These are phyloP conservation scores for Petasospora fabianii DNA, from an alignment of 1,139 yeast genomes.

Conservation along the genomic window DNA sequence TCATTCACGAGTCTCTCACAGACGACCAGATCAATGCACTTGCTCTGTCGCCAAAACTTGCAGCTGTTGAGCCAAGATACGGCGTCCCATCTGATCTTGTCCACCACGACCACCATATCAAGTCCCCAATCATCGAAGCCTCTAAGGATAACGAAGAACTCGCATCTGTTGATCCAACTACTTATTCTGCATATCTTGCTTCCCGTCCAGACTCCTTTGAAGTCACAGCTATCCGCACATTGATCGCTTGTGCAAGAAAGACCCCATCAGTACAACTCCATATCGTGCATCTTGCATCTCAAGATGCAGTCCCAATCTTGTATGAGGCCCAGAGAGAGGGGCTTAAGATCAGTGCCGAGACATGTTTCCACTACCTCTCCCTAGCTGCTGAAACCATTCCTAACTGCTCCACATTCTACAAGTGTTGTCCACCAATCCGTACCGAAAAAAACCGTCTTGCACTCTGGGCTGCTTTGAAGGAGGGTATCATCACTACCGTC, in stretches of 20 bases:
- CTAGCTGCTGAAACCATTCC: conserved; percentile 75
- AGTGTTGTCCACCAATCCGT: conserved; percentile 95
- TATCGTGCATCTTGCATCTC: conserved; percentile 86
- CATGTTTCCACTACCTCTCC: conserved; percentile 88
- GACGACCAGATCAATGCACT: conserved; percentile 50
- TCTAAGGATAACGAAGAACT: conserved; percentile 39
- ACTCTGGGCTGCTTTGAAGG: conserved; percentile 73
- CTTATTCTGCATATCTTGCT: conserved; percentile 70
- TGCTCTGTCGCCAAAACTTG: conserved; percentile 50
- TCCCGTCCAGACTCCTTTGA: conserved; percentile 90
- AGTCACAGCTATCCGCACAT: conserved; percentile 71
- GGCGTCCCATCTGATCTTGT: conserved; percentile 48
- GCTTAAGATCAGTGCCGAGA: conserved; percentile 63
- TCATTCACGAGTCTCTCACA: conserved; percentile 30
- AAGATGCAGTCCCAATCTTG: conserved; percentile 72
- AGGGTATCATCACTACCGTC: conserved; percentile 71
- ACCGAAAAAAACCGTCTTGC: conserved; percentile 62
- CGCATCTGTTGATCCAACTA: conserved; percentile 55
- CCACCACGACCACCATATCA: conserved; percentile 30
- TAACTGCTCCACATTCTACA: conserved; percentile 72
- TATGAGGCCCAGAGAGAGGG: conserved; percentile 55
- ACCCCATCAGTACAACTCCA: conserved; percentile 72
- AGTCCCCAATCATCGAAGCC: conserved; percentile 46
- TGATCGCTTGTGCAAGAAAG: conserved; percentile 57
- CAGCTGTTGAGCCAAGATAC: conserved; percentile 54